phyloP scores from a whole-genome alignment of 73 alveolate genomes.

The Stentor coeruleus region DNA sequence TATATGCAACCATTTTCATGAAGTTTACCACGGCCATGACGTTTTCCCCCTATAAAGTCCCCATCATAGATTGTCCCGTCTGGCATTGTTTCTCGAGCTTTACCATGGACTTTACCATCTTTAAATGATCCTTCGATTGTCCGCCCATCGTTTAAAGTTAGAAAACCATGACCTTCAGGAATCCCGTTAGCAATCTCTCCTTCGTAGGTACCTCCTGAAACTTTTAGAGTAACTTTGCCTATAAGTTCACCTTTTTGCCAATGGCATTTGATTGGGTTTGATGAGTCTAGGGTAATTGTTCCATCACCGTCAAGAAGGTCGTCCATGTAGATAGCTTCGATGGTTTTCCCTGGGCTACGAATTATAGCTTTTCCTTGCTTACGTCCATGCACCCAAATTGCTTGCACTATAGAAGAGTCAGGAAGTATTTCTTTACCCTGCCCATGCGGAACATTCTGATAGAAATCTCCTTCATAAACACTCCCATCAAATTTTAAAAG shows the following conservation, averaged over 20 bases:
- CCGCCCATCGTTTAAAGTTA: background rate
- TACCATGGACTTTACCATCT: background rate
- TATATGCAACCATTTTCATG: background rate
- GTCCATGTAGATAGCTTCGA: background rate
- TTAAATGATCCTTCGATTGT: background rate
- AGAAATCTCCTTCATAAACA: background rate
- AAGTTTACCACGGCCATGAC: background rate
- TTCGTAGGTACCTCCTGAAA: background rate
- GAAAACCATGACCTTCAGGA: background rate
- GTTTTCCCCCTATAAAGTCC: background rate
- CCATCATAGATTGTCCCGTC: constrained; percentile 4
- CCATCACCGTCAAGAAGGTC: background rate
- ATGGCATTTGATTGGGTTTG: background rate
- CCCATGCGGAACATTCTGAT: background rate
- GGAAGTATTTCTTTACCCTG: background rate
- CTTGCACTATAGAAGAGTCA: background rate
- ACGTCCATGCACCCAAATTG: background rate
- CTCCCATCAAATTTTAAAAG: background rate
- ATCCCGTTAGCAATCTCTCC: background rate
- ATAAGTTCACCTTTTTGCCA: background rate
- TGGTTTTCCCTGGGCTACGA: background rate
- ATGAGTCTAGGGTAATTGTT: too few species aligned
- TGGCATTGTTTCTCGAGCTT: background rate
- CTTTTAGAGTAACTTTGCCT: too few species aligned
- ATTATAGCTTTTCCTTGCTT: background rate